Conservation (phyloP, 2,329 filamentous ascomycete genomes). For the Cryphonectria parasitica region DNA sequence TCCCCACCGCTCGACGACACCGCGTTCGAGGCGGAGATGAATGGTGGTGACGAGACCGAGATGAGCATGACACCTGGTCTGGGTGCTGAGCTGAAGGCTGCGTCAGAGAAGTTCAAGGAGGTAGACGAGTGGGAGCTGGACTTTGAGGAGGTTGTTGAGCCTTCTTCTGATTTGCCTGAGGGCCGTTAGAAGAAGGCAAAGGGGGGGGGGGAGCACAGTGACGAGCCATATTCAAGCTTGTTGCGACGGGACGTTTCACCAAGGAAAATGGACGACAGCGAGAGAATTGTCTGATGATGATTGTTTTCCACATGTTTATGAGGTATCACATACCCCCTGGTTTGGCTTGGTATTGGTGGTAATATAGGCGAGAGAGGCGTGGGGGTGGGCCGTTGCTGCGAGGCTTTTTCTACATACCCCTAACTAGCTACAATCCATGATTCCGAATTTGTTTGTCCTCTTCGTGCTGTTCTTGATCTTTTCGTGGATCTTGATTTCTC, state of each 20-base stretch:
- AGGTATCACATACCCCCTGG: constrained; percentile 22
- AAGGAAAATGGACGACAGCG: not conserved
- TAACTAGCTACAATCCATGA: constrained; percentile 14
- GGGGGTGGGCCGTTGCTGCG: not conserved
- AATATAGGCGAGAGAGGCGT: constrained; percentile 9
- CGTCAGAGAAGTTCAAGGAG: constrained; percentile 67
- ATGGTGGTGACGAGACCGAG: constrained; percentile 29
- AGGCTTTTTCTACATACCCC: constrained; percentile 17
- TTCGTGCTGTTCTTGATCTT: not conserved
- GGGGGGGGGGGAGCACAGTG: not conserved
- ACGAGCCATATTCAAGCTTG: not conserved
- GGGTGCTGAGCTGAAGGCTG: constrained; percentile 60
- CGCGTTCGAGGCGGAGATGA: constrained; percentile 40
- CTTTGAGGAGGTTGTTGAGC: constrained; percentile 65
- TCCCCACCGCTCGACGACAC: constrained; percentile 47
- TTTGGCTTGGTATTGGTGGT: constrained; percentile 15
- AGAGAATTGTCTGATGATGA: not conserved
- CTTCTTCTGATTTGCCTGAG: constrained; percentile 54
- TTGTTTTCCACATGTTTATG: constrained; percentile 22
- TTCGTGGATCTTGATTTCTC: not conserved
- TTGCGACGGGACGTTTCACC: not conserved
- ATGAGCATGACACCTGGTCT: constrained; percentile 45
- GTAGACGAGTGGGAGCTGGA: constrained; percentile 71
- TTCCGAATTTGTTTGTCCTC: constrained; percentile 6
- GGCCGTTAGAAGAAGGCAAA: constrained; percentile 14